Base-by-base conservation (phyloP, 495 filamentous ascomycete species). In the Tuber umbilicatum region DNA sequence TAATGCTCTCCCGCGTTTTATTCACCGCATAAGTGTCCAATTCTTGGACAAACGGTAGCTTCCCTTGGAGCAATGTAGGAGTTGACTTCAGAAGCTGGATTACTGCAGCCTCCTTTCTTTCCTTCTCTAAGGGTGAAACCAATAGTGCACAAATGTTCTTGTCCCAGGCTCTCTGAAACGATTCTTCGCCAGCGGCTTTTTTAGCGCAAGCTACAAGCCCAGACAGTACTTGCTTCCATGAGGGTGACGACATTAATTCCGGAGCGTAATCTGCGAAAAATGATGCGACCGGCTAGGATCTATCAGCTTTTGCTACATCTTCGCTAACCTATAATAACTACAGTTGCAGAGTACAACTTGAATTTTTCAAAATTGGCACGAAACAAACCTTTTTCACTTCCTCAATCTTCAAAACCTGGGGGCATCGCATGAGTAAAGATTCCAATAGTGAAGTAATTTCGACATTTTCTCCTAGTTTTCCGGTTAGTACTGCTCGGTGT, bases 21-120 rank as follows among this genome's bases (percentile, higher is more conserved):
- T 72, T 68, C 10, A 71, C 69, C 35, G 83, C 74, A 41, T 82
- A 82, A 35, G 35, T 35, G n/a, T 76, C 78, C 16, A 82, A 74
- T 42, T 77, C 81, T 40, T 68, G 68, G 7, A 76, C 72, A 1
- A 40, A 38, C 6, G 74, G 73, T 1, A 82, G 35, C 35, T 74
- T 78, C 21, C 69, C 47, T 2, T 37, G 38, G 40, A 82, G 79
- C n/a, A 40, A 37, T 16, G 74, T 35, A 19, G 60, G 69, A 19
- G 77, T 77, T 5, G 43, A 60, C 35, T 31, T 71, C 27, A 80
- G 47, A 37, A 80, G 69, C 39, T 72, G 73, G 23, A 69, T 67
- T 73, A 82, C 74, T 14, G 68, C 31, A 5, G 41, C 3, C 68
- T 79, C 80, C 71, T 82, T 82, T 31, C 37, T 74, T 38, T 70